These are phyloP conservation scores for Eucalyptus fibrosa DNA, from an alignment of 345 rosid species.

Conservation along the genomic window DNA sequence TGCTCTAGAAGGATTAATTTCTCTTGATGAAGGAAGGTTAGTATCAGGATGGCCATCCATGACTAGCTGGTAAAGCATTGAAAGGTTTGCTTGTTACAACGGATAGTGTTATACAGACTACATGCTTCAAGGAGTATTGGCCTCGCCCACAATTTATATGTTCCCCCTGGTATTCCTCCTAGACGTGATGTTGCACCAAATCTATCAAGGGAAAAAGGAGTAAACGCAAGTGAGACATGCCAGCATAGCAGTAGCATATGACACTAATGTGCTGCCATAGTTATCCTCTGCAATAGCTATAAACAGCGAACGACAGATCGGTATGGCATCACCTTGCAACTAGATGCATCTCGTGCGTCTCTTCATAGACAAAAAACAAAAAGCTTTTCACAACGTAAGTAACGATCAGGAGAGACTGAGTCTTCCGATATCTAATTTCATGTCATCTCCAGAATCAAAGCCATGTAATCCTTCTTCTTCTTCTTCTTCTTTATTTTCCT, in stretches of 20 bases:
- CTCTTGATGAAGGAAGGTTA: neutral
- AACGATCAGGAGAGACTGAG: neutral
- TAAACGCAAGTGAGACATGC: neutral
- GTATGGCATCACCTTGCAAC: neutral
- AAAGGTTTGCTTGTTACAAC: neutral
- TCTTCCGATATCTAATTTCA: constrained; percentile 8
- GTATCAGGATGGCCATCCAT: neutral
- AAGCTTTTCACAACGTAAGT: neutral
- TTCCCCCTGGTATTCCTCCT: neutral
- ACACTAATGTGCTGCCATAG: neutral
- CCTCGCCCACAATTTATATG: neutral
- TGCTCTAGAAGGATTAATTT: neutral
- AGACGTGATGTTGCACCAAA: neutral
- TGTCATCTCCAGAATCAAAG: neutral
- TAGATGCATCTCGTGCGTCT: neutral
- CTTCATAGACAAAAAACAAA: neutral
- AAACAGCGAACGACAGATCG: neutral
- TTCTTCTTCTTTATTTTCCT: constrained; percentile 14
- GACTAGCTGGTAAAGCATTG: neutral
- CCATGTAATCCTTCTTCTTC: neutral
- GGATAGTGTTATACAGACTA: neutral
- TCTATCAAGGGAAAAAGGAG: neutral
- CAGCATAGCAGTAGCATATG: neutral
- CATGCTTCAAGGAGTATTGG: neutral
- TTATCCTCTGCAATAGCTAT: neutral